Evolutionary conservation across 306 rosid genomes (phyloP), one percentile per base, ranked within the genome.

Genomic region (Glycyrrhiza uralensis): DNA sequence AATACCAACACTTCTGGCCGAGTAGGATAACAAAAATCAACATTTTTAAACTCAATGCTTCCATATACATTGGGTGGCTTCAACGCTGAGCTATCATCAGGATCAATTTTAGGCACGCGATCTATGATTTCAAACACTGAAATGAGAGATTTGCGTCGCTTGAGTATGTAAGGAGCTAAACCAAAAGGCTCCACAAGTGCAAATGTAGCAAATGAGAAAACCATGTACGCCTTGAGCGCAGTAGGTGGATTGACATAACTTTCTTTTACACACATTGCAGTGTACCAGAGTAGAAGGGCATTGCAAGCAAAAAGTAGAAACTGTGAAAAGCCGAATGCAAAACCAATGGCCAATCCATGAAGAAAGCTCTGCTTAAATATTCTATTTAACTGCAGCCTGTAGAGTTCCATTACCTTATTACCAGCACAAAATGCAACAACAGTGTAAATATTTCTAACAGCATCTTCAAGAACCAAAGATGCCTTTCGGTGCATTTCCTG

Each of bases 401-500:
- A 95, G 84, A 95, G 96, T 83, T 95, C 99, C 99, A 95, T 91
- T 47, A 95, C 99, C 89, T 95, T 91, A 76, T 91, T 91, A 80
- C 99, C 96, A 57, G 97, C 99, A 85, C 97, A 95, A 82, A 91
- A 95, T 75, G 99, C 96, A 69, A 91, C 99, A 61, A 95, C 99
- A 60, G 99, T 95, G 90, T 95, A 95, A 52, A 95, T 95, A 79
- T 95, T 95, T 87, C 99, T 81, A 76, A 95, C 99, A 51, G 99
- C 97, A 75, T 95, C 99, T 83, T 95, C 99, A 29, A 95, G 99
- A 85, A 95, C 99, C 88, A 95, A 87, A 74, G 99, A 95, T 57
- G 99, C 99, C 77, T 91, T 95, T 79, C 96, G 78, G 82, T 95
- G 99, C 99, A 95, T 95, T 90, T 95, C 99, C 90, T 95, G 99